phyloP scores from a whole-genome alignment of 202 grass and related monocot genomes.

The Thinopyrum obtusiflorum region DNA sequence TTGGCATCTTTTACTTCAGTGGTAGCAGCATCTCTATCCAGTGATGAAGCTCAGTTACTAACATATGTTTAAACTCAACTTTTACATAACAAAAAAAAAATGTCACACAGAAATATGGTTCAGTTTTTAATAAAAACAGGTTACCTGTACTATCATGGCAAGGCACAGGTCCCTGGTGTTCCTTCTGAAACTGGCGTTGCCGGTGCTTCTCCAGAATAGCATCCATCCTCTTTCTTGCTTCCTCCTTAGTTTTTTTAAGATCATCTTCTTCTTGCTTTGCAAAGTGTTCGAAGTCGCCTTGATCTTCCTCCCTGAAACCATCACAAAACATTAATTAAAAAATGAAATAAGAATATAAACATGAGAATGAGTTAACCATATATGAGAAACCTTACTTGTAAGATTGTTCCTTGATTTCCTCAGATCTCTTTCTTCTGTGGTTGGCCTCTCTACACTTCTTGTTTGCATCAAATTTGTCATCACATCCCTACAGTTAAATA shows the following conservation, averaged over 20 bases:
- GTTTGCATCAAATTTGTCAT: background rate
- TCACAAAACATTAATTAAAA: background rate
- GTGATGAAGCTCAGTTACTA: background rate
- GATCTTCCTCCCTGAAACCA: constrained; percentile 70
- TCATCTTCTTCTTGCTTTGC: constrained; percentile 77
- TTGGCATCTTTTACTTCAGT: constrained; percentile 40
- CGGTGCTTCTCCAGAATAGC: constrained; percentile 83
- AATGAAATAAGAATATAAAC: background rate
- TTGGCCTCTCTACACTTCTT: constrained; percentile 27
- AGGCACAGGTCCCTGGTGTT: constrained; percentile 38
- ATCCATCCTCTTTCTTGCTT: constrained; percentile 80
- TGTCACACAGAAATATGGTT: background rate
- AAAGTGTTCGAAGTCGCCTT: constrained; percentile 76
- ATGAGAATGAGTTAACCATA: constrained; percentile 8
- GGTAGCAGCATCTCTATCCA: constrained; percentile 12
- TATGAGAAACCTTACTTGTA: constrained; percentile 46
- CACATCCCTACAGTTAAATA: background rate
- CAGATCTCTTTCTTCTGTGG: constrained; percentile 25
- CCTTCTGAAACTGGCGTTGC: constrained; percentile 54
- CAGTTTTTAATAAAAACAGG: constrained; percentile 2
- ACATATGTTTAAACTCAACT: background rate
- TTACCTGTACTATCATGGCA: constrained; percentile 58
- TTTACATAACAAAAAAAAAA: background rate
- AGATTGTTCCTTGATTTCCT: constrained; percentile 47
- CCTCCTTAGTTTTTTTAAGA: constrained; percentile 85